Evolutionary conservation across 192 early-diverging fungal species (phyloP), one percentile per base, ranked within the genome.

Genomic region (Kickxella alabastrina): DNA sequence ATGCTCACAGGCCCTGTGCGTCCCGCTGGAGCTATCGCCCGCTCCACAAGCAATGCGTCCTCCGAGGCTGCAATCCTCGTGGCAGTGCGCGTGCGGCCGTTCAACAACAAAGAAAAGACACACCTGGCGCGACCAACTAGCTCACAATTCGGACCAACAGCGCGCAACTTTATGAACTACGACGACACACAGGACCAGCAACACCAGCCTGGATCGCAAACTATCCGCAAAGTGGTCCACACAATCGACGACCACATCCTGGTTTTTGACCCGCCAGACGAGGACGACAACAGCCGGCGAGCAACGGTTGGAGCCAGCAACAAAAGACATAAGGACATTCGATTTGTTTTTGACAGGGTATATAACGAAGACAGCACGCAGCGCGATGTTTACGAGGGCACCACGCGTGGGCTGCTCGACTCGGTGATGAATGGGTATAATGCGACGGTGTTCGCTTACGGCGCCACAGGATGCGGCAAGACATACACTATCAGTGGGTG

Each of bases 371-470:
- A 78, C 15, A 66, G 79, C 23, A 71, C 77, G 4, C 92, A 95
- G 57, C 63, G 73, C 42, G 83, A 91, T 24, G 65, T 84, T 15
- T 86, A 81, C 54, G 83, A 87, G 54, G 78, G 78, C 25, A 92
- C 89, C 12, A 83, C 85, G 4, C 75, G 71, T 26, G 79, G 79
- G 6, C 66, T 91, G 28, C 74, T 92, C 31, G 80, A 84, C 38
- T 78, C 79, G 0, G 85, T 91, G 13, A 72, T 90, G 60, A 54
- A 79, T 27, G 92, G 91, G 12, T 94, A 82, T 70, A 92, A 95
- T 54, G 83, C 89, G 23, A 92, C 90, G 6, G 84, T 91, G n/a
- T 95, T 95, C 74, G 91, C 91, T 0, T 95, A 95, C 35, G 87
- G 86, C 23, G 83, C 80, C 3, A 87, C 91, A 7, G 91, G 90